phyloP scores from a whole-genome alignment of 148 eudicot genomes.

The Agrostemma githago region DNA sequence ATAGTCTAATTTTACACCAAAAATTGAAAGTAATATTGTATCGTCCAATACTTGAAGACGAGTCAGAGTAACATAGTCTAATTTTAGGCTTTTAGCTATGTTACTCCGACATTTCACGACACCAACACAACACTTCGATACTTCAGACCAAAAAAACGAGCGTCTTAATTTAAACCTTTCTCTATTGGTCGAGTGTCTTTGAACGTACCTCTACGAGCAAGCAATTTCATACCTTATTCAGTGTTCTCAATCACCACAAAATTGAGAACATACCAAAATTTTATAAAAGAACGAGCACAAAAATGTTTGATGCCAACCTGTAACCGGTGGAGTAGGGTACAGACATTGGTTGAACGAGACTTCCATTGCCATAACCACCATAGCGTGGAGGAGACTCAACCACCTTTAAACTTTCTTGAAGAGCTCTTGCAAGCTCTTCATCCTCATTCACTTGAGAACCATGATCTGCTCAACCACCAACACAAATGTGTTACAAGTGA shows the following conservation, averaged over 20 bases:
- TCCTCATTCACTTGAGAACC: constrained; percentile 68
- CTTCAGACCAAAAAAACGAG: no score
- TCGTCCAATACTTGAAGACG: no score
- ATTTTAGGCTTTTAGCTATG: no score
- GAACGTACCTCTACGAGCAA: no score
- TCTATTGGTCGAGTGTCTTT: no score
- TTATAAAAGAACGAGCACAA: not conserved
- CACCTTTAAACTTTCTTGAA: constrained; percentile 79
- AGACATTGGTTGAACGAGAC: constrained; percentile 44
- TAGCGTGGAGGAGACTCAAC: constrained; percentile 59
- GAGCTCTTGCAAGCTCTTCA: constrained; percentile 82
- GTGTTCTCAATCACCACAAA: constrained; percentile 4
- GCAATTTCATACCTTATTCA: not conserved
- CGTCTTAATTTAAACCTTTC: no score
- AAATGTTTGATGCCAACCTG: constrained; percentile 39
- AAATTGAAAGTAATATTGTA: no score
- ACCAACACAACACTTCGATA: no score
- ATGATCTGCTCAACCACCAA: constrained; percentile 31
- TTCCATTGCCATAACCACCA: constrained; percentile 47
- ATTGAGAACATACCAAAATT: not conserved
- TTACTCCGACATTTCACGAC: no score
- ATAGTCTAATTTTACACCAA: no score
- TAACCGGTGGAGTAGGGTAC: constrained; percentile 45
- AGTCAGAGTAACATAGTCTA: no score
- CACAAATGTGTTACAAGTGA: not conserved